Conservation (phyloP, 139 green algal genomes). For the Raphidocelis subcapitata region DNA sequence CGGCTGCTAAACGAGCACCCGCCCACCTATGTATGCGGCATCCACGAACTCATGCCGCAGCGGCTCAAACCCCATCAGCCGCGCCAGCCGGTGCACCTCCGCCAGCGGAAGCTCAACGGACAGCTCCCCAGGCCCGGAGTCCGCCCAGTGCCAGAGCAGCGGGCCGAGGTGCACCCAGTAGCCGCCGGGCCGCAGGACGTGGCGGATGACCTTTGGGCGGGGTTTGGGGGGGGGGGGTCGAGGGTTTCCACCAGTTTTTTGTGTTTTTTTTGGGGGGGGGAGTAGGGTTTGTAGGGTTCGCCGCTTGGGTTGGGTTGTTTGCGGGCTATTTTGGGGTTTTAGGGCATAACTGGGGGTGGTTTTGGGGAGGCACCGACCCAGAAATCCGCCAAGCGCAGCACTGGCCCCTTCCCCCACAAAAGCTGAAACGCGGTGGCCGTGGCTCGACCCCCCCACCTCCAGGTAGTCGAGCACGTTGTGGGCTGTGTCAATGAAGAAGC, state of each 20-base stretch:
- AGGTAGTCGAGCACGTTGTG: slow-evolving; percentile 98
- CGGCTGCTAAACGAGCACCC: not conserved
- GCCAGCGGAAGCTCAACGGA: slow-evolving; percentile 77
- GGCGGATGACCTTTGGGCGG: not conserved
- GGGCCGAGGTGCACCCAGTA: slow-evolving; percentile 93
- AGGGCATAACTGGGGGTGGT: too few relatives aligned
- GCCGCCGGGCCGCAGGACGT: slow-evolving; percentile 58
- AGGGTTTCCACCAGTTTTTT: too few relatives aligned
- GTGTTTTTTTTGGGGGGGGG: too few relatives aligned
- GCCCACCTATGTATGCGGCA: slow-evolving; percentile 59
- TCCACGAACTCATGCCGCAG: slow-evolving; percentile 39
- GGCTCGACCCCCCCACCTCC: slow-evolving; percentile 51
- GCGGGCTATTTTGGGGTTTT: too few relatives aligned
- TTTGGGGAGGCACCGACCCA: too few relatives aligned
- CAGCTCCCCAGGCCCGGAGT: slow-evolving; percentile 46
- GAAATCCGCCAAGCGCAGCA: too few relatives aligned
- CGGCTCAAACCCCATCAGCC: slow-evolving; percentile 50
- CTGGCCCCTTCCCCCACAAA: too few relatives aligned
- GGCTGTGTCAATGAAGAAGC: slow-evolving; percentile 99
- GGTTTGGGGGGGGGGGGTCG: too few relatives aligned
- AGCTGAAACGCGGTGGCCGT: not conserved
- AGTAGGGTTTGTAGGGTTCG: too few relatives aligned
- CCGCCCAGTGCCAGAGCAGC: slow-evolving; percentile 95
- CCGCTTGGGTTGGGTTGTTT: too few relatives aligned
- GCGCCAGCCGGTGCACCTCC: slow-evolving; percentile 59